Conservation (phyloP, 495 filamentous ascomycete genomes). For the Neurospora discreta region DNA sequence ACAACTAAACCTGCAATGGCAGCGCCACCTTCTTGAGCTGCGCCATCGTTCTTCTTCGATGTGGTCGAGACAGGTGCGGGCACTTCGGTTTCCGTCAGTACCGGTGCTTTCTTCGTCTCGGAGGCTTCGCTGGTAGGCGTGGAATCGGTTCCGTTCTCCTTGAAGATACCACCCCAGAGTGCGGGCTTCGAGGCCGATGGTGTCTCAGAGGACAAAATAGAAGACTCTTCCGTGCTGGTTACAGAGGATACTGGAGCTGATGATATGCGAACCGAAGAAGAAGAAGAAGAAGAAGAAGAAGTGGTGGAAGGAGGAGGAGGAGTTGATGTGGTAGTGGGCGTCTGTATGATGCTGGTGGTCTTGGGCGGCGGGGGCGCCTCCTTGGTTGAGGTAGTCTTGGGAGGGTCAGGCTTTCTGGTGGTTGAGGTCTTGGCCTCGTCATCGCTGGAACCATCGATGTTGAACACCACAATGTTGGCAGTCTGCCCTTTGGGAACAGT, state of each 20-base stretch:
- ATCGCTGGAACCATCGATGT: conserved; percentile 26
- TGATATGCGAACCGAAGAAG: conserved; percentile 7
- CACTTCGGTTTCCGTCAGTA: not conserved
- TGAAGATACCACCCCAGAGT: conserved; percentile 20
- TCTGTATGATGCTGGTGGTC: conserved; percentile 7
- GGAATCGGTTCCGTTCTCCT: conserved; percentile 16
- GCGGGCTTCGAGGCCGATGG: conserved; percentile 6
- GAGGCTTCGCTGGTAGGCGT: not conserved
- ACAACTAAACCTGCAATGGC: conserved; percentile 37
- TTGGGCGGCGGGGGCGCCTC: not conserved
- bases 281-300: conserved; percentile 1
- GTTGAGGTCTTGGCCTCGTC: conserved; percentile 1
- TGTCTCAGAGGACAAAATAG: conserved; percentile 1
- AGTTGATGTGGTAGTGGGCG: conserved; percentile 4
- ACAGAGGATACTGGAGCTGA: not conserved
- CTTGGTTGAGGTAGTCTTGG: conserved; percentile 6
- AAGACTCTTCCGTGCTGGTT: not conserved
- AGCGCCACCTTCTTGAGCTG: conserved; percentile 26
- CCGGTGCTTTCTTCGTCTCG: not conserved
- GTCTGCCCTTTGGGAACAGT: conserved; percentile 57
- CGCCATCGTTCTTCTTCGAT: conserved; percentile 28
- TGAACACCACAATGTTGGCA: conserved; percentile 57
- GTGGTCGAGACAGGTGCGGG: conserved; percentile 9
- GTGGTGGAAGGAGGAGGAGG: conserved; percentile 7
- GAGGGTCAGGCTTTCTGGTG: not conserved